Base-by-base conservation (phyloP, 2,329 filamentous ascomycete genomes). In the Seiridium unicorne region DNA sequence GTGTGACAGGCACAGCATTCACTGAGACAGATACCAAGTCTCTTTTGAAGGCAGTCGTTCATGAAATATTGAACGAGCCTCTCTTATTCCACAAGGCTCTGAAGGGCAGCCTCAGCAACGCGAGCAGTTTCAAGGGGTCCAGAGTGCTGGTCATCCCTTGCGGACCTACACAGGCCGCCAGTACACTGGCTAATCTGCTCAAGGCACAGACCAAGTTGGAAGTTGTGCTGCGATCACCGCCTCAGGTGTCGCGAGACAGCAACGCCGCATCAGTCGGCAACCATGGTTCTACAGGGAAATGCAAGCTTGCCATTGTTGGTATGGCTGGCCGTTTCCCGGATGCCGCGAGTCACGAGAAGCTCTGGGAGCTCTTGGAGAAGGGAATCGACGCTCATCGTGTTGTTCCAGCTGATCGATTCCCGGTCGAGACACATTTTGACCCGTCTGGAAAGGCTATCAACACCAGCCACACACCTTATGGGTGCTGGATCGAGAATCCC, bases 251-350 rank as follows among this genome's bases (percentile, higher is more conserved):
- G 13, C 69, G 71, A 31, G 71, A 74, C 66, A 72, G 69, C 64
- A 72, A 68, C 36, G 62, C 65, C 11, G 66, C 74, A 8, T 69
- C 65, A 13, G 75, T 81, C 34, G 79, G 79, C 18, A 81, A 82
- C 64, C 80, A 82, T 63, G 81, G 81, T 9, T 72, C 75, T 11
- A 70, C 63, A 7, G 77, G 77, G 11, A 76, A 84, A 68, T 84
- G 86, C 71, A 93, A 93, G 74, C 85, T 96, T 63, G 92, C 92
- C 60, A 93, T 96, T 63, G 89, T 96, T 40, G 92, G 92, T 57
- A 91, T 92, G 84, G 85, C 90, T 51, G 90, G 90, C 55, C 84
- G 90, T 55, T 93, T 92, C 72, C 90, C 90, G 1, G 87, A 89
- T 66, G 88, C 90, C 55, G 88, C 86, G 13, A 89, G 82, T 68